phyloP scores from a whole-genome alignment of 2,329 filamentous ascomycete species.

The Trichoderma pleuroti region DNA sequence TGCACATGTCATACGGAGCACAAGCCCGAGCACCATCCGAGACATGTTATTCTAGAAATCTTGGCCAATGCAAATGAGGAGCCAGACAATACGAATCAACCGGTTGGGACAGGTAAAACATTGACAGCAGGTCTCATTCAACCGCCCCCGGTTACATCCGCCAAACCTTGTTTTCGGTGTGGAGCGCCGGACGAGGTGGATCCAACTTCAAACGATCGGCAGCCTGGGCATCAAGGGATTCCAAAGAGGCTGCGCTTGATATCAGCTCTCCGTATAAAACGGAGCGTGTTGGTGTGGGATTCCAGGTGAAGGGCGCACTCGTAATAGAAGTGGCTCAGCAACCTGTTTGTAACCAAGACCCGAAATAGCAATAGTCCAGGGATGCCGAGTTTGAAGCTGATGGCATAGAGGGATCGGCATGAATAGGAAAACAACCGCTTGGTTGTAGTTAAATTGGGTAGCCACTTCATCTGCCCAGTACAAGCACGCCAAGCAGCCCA shows the following conservation, averaged over 20 bases:
- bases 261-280: constrained; percentile 2
- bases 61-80: neutral
- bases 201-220: constrained; percentile 1
- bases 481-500: neutral
- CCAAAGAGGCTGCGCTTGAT: neutral
- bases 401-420: neutral
- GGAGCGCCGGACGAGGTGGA: constrained; percentile 8
- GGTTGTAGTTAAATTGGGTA: neutral
- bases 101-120: neutral
- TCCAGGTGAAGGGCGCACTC: neutral
- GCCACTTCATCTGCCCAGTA: neutral
- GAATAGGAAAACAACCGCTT: neutral
- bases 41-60: neutral
- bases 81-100: neutral
- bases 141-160: constrained; percentile 10
- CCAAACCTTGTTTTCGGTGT: constrained; percentile 2
- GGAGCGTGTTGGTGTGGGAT: neutral
- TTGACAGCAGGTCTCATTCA: neutral
- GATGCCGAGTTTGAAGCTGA: neutral
- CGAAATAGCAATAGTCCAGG: neutral
- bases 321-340: neutral
- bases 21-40: neutral
- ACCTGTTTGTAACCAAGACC: neutral
- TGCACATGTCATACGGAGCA: neutral
- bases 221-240: neutral